These are phyloP conservation scores for Sugiyamaella neomexicana DNA, from an alignment of 1,139 yeast genomes.

Conservation along the genomic window DNA sequence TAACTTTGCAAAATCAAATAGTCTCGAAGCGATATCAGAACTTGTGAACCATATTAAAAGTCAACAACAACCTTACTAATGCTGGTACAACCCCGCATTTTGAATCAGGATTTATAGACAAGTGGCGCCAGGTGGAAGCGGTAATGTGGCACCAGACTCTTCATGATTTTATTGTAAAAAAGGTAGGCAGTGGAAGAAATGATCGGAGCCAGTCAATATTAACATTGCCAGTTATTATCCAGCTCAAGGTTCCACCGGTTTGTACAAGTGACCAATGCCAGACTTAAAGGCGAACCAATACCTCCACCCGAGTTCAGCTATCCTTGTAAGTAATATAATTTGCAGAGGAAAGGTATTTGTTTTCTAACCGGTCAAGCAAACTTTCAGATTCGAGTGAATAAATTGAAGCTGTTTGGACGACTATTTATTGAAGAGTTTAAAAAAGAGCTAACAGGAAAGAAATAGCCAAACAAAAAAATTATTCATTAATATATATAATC, in stretches of 20 bases:
- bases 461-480: neutral
- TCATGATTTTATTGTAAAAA: slow-evolving; percentile 32
- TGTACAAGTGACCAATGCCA: slow-evolving; percentile 67
- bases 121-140: neutral
- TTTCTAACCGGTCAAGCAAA: slow-evolving; percentile 17
- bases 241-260: slow-evolving; percentile 68
- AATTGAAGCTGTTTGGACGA: slow-evolving; percentile 60
- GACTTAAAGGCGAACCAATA: slow-evolving; percentile 45
- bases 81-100: too few relatives aligned
- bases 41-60: neutral
- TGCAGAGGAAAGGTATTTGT: too few relatives aligned
- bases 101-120: too few relatives aligned
- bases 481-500: neutral
- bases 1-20: too few relatives aligned
- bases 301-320: slow-evolving; percentile 31
- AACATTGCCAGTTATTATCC: slow-evolving; percentile 47
- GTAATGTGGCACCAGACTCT: slow-evolving; percentile 33
- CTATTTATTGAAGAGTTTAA: slow-evolving; percentile 66
- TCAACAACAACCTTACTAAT: too few relatives aligned
- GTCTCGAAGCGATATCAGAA: neutral
- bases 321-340: slow-evolving; percentile 22
- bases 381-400: slow-evolving; percentile 36
- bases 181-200: slow-evolving; percentile 24
- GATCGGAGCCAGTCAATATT: too few relatives aligned
- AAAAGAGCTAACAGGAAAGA: slow-evolving; percentile 32